Base-by-base conservation (phyloP, 352 stramenopile species). In the Stramenopiles sp. region DNA sequence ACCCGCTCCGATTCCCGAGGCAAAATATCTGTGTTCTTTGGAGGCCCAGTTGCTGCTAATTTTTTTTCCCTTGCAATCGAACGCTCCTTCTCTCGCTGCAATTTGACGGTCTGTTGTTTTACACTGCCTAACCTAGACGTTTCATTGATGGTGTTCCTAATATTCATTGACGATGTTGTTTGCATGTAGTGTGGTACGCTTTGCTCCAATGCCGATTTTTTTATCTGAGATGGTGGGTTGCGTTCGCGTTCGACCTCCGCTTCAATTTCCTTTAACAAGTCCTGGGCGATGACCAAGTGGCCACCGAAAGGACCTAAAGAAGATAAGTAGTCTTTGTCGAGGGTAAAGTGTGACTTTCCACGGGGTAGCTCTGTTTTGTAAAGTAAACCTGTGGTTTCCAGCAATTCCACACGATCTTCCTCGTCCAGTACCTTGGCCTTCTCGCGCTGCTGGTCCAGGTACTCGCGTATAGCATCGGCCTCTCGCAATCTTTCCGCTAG, bases 311-410 rank as follows among this genome's bases (percentile, higher is more conserved):
- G 33, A 7, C 67, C 80, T 75, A 82, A 81, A 25, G 32, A 1
- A 0, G 27, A 27, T n/a, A 83, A 71, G 44, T 29, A 22, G 1
- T 75, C 55, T 27, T 32, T n/a, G 7, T 84, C n/a, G 30, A 85
- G 29, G 0, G 30, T 22, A 0, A 85, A 30, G 0, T 29, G 32
- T 33, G 75, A 83, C 25, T 71, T 44, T 8, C 44, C 75, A 71
- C 83, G 83, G 29, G 83, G 83, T 25, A 85, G 81, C 75, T 85
- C 82, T 32, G 80, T 82, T 0, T 30, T 33, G 7, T 83, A 29
- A 44, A 85, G 55, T 22, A 85, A 80, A 7, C 83, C 83, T 1
- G 33, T 33, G 33, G 76, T 75, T 75, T 85, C 85, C 1, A 85
- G 71, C 27, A 25, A 29, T 8, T 75, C 44, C 25, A 84, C 75